A percentile compares a stretch with the other conserved stretches of the same genome.
Conservation (phyloP, 176 grass and related monocot species). For the Bromus sterilis region DNA sequence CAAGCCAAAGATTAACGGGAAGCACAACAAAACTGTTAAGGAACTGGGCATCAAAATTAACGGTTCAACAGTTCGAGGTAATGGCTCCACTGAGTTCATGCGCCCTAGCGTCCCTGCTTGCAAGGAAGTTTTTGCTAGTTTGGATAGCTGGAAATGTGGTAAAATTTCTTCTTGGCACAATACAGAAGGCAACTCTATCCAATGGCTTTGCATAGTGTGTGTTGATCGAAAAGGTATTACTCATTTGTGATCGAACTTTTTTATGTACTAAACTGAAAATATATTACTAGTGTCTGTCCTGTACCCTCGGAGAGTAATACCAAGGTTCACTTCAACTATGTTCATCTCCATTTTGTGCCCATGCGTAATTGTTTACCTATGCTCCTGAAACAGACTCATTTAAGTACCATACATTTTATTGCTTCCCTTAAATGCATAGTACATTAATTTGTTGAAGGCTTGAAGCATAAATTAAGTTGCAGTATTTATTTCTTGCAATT, state of each 20-base stretch:
- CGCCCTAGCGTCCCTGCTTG: slow-evolving; percentile 28
- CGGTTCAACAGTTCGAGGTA: slow-evolving; percentile 40
- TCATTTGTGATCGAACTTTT: slow-evolving; percentile 7
- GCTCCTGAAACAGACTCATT: neutral
- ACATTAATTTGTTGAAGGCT: neutral
- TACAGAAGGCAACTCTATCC: slow-evolving; percentile 59
- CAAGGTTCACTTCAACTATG: neutral
- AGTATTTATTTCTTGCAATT: neutral
- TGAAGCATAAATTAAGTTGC: neutral
- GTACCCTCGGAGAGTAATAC: neutral
- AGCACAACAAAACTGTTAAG: slow-evolving; percentile 45
- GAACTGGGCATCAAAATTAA: slow-evolving; percentile 72
- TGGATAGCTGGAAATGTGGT: slow-evolving; percentile 88
- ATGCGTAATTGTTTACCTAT: slow-evolving; percentile 3
- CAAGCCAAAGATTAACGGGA: slow-evolving; percentile 59
- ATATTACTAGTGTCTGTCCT: neutral
- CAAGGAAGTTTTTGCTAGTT: slow-evolving; percentile 59
- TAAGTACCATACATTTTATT: neutral
- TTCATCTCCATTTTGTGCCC: neutral
- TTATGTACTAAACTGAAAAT: neutral
- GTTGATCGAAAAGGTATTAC: slow-evolving; percentile 69
- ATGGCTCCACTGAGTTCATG: slow-evolving; percentile 40
- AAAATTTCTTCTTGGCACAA: slow-evolving; percentile 89
- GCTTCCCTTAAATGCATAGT: neutral
- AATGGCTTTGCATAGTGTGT: slow-evolving; percentile 88